A percentile compares a stretch with the other conserved stretches of the same genome.
These are phyloP conservation scores for Dictyostelium firmibasis DNA, from an alignment of 78 protist species.

Conservation along the genomic window DNA sequence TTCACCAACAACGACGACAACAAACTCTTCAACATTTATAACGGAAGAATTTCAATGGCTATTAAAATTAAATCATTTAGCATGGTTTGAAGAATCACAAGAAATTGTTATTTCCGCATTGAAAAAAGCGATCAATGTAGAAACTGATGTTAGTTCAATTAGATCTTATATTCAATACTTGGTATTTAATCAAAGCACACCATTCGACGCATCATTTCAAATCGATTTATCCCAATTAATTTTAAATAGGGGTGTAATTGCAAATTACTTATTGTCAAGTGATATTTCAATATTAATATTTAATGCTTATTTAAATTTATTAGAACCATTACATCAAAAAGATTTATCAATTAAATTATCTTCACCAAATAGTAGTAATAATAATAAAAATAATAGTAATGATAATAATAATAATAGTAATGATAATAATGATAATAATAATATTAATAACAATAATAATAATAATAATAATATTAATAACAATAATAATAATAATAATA, in stretches of 20 bases:
- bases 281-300: background rate
- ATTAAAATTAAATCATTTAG: background rate
- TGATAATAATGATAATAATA: no score
- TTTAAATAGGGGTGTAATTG: background rate
- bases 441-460: background rate
- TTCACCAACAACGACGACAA: background rate
- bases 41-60: slow-evolving; percentile 23
- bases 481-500: background rate
- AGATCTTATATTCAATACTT: slow-evolving; percentile 36
- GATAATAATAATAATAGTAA: background rate
- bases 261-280: slow-evolving; percentile 12
- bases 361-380: background rate
- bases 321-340: background rate
- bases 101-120: background rate
- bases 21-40: background rate
- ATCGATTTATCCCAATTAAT: slow-evolving; percentile 8
- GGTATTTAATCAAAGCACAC: background rate
- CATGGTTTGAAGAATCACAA: slow-evolving; percentile 25
- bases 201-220: slow-evolving; percentile 1
- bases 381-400: background rate
- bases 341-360: background rate
- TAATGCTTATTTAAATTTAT: background rate
- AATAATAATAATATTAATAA: background rate
- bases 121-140: slow-evolving; percentile 11
- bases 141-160: slow-evolving; percentile 14